Conservation (phyloP, 169 alveolate genomes). For the Cryptosporidium muris region DNA sequence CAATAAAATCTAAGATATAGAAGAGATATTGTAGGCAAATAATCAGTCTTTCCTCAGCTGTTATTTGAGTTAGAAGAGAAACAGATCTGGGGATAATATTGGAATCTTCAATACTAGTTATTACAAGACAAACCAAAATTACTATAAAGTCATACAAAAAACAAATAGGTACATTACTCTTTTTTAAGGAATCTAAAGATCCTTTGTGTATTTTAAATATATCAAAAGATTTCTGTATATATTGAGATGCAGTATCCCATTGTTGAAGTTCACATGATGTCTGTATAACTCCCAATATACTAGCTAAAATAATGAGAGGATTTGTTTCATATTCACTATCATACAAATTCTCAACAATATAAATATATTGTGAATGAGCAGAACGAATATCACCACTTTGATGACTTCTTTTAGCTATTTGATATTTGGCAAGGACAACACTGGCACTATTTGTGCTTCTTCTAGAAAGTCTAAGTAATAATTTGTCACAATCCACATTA, state of each 20-base stretch:
- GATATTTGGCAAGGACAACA: slow-evolving; percentile 5
- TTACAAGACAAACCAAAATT: slow-evolving; percentile 24
- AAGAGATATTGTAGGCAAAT: slow-evolving; percentile 52
- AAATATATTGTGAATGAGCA: slow-evolving; percentile 9
- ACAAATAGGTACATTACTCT: slow-evolving; percentile 26
- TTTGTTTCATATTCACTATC: slow-evolving; percentile 3
- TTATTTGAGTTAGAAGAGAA: slow-evolving; percentile 47
- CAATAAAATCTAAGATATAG: slow-evolving; percentile 11
- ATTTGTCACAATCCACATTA: neutral
- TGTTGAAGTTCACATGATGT: slow-evolving; percentile 28
- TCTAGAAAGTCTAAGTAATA: slow-evolving; percentile 6
- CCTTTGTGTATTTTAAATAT: slow-evolving; percentile 14
- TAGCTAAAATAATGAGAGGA: neutral
- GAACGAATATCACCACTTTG: neutral
- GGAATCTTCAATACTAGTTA: slow-evolving; percentile 43
- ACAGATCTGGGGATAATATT: slow-evolving; percentile 14
- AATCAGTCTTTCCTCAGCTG: slow-evolving; percentile 49
- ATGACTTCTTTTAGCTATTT: slow-evolving; percentile 33
- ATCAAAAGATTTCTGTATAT: slow-evolving; percentile 36
- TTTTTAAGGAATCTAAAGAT: slow-evolving; percentile 18
- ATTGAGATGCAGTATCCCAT: slow-evolving; percentile 37
- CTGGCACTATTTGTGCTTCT: slow-evolving; percentile 33
- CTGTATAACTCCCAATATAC: slow-evolving; percentile 26
- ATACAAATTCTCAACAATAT: slow-evolving; percentile 3
- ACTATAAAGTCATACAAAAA: slow-evolving; percentile 25